Base-by-base conservation (phyloP, 257 asterid species). In the Prunella vulgaris region DNA sequence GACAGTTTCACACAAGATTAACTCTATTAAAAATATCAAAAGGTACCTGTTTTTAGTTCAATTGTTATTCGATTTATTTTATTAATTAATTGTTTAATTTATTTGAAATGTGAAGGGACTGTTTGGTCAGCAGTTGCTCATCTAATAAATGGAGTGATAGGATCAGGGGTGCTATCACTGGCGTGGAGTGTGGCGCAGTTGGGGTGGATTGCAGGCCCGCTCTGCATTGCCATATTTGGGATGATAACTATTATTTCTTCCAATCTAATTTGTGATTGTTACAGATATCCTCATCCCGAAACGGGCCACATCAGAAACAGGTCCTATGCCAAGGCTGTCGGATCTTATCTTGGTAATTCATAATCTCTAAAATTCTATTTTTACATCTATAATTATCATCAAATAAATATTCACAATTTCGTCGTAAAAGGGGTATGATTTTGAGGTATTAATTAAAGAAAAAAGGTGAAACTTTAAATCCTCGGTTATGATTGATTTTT, bases 151-250 rank as follows among this genome's bases (percentile, higher is more conserved):
- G 90, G 85, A 57, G 88, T 85, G 42, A 85, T 85, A 69, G 87
- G 90, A 27, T 80, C 88, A 65, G 90, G 90, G 48, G 90, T 85
- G 68, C 69, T 83, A 37, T 83, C 90, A 25, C 64, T 83, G 76
- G 86, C 88, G 73, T 85, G 88, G 90, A 85, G 90, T 73, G 72
- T 85, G 73, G 90, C 88, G 70, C 90, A 85, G 73, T 63, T 85
- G 53, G 90, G 90, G 10, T 85, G 88, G 91, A 81, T 85, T 73
- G 85, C 78, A 12, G 87, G 88, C 25, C 88, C 86, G 46, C 5
- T 79, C 17, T 65, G 73, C 59, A 82, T 86, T 70, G 17, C 78
- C 72, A 9, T 82, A 3, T 86, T 86, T 59, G 84, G 77, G 60
- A 27, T 56, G 22, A 73, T 86, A 38, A 76, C 87, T 10, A 76